Evolutionary conservation across 352 stramenopile genomes (phyloP).

Genomic region (Phytophthora cryptogea): DNA sequence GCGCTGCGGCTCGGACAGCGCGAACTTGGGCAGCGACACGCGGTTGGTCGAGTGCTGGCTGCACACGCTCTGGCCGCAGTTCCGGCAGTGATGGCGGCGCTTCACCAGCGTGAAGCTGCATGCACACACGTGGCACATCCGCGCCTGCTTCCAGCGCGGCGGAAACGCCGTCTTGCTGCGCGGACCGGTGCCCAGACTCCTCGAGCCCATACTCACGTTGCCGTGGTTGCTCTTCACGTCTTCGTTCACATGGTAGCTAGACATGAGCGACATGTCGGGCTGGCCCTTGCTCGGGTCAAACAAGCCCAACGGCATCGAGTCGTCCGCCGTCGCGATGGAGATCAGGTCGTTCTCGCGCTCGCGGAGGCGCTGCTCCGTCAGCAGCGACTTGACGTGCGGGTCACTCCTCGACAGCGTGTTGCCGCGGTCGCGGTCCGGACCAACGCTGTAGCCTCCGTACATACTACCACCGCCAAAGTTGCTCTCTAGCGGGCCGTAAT

Average conservation of each 20-base stretch:
- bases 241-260: conserved; percentile 30
- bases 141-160: conserved; percentile 77
- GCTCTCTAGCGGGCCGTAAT: conserved; percentile 16
- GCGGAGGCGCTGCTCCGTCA: conserved; percentile 68
- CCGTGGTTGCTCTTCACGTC: conserved; percentile 25
- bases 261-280: conserved; percentile 23
- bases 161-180: conserved; percentile 63
- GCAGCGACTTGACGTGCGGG: conserved; percentile 56
- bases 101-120: conserved; percentile 67
- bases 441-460: conserved; percentile 28
- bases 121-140: conserved; percentile 70
- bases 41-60: conserved; percentile 78
- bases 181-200: conserved; percentile 26
- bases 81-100: conserved; percentile 83
- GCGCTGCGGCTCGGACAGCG: conserved; percentile 68
- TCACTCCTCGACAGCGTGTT: conserved; percentile 34
- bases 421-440: conserved; percentile 12
- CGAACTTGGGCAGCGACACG: conserved; percentile 76
- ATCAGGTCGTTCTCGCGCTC: conserved; percentile 66
- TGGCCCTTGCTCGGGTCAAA: conserved; percentile 43
- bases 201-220: conserved; percentile 25
- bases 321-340: conserved; percentile 58
- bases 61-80: conserved; percentile 81
- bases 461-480: conserved; percentile 26
- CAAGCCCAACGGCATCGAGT: conserved; percentile 40